Conservation (phyloP, 441 rosid species). For the Populus hybrid region DNA sequence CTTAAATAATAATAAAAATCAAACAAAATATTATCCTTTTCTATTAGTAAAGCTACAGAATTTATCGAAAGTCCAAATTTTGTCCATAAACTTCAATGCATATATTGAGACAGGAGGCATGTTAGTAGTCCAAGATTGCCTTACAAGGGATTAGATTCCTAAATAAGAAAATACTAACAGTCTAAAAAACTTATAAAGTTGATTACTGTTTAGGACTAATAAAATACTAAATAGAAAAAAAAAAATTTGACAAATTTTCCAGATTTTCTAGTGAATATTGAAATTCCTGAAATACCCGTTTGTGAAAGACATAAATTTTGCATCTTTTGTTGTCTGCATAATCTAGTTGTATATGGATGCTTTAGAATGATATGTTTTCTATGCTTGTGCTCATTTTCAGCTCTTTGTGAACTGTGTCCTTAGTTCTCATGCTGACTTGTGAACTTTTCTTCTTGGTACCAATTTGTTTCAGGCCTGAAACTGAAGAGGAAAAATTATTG, state of each 20-base stretch:
- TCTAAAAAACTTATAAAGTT: neutral
- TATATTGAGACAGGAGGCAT: neutral
- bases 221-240: no score
- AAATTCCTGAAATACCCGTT: neutral
- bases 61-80: neutral
- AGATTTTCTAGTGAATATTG: neutral
- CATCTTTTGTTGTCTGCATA: neutral
- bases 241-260: neutral
- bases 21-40: neutral
- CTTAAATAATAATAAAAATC: neutral
- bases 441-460: neutral
- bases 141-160: neutral
- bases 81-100: neutral
- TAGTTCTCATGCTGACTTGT: neutral
- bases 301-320: neutral
- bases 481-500: conserved; percentile 71
- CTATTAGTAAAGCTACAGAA: neutral
- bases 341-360: neutral
- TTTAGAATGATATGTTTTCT: neutral
- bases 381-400: neutral
- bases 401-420: neutral
- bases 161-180: neutral
- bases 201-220: neutral
- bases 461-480: conserved; percentile 64
- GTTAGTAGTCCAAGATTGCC: neutral